A percentile compares a stretch with the other conserved stretches of the same genome.
These are phyloP conservation scores for Blepharisma undulans DNA, from an alignment of 169 alveolate genomes.

Conservation along the genomic window DNA sequence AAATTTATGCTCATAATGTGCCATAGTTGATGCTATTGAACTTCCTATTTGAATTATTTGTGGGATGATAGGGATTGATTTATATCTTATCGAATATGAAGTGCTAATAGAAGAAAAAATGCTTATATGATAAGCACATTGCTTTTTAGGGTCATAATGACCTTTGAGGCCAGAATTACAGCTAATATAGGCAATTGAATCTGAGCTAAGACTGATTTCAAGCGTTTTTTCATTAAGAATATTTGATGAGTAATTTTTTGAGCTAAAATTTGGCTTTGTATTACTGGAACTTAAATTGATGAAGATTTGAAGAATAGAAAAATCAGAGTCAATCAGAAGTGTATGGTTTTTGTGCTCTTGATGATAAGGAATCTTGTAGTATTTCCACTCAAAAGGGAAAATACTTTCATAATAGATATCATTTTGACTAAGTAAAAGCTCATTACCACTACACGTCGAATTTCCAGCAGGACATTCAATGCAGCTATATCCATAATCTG, in stretches of 20 bases:
- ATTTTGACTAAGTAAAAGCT: background rate
- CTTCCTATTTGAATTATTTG: background rate
- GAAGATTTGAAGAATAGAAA: background rate
- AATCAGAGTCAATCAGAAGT: background rate
- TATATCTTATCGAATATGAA: background rate
- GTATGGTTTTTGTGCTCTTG: background rate
- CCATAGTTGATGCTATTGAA: background rate
- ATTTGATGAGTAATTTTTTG: background rate
- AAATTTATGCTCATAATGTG: background rate
- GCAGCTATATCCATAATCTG: no score
- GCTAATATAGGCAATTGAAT: background rate
- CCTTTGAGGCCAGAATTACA: background rate
- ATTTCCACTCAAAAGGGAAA: background rate
- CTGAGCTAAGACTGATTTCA: background rate
- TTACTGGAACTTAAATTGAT: background rate
- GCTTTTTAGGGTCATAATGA: background rate
- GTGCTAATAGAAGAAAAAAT: background rate
- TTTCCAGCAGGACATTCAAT: no score
- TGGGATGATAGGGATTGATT: background rate
- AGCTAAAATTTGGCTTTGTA: background rate
- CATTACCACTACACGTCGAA: no score
- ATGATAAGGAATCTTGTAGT: background rate
- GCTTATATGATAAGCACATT: background rate
- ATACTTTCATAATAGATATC: background rate
- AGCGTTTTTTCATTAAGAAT: background rate